Evolutionary conservation across 768 basidiomycete genomes (phyloP).

Genomic region (Omphalotus guepiniiformis): DNA sequence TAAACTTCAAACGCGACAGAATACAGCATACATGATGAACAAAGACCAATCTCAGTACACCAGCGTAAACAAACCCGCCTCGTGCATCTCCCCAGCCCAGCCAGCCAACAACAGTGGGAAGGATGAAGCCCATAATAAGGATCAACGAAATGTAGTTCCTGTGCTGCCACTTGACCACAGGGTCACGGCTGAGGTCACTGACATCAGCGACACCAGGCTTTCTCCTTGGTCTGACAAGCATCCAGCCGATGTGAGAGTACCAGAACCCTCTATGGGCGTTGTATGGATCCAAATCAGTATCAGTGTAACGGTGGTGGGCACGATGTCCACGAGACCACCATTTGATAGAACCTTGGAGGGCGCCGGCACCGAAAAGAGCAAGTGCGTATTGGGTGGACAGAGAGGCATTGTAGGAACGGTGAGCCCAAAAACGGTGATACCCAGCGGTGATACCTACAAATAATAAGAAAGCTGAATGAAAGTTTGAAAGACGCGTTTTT

Average conservation of each 20-base stretch:
- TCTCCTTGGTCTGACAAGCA: constrained; percentile 86
- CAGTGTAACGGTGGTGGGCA: constrained; percentile 95
- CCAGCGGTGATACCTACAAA: constrained; percentile 80
- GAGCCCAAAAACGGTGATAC: constrained; percentile 97
- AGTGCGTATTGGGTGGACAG: constrained; percentile 81
- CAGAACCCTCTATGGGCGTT: constrained; percentile 86
- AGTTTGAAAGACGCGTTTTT: constrained; percentile 19
- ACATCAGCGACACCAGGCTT: constrained; percentile 90
- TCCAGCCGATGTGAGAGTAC: constrained; percentile 90
- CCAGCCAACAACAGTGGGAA: constrained; percentile 78
- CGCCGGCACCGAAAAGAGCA: constrained; percentile 83
- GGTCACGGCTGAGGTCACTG: constrained; percentile 77
- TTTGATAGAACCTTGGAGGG: constrained; percentile 94
- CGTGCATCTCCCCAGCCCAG: constrained; percentile 79
- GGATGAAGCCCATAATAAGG: constrained; percentile 60
- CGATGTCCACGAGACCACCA: constrained; percentile 97
- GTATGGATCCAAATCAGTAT: constrained; percentile 96
- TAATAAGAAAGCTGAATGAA: constrained; percentile 26
- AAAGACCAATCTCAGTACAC: constrained; percentile 70
- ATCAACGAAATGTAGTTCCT: constrained; percentile 70
- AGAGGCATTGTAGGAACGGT: constrained; percentile 91
- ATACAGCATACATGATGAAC: constrained; percentile 74
- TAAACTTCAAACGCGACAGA: constrained; percentile 2
- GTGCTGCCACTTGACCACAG: constrained; percentile 86
- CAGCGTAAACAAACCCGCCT: constrained; percentile 87